Evolutionary conservation across 345 rosid species (phyloP).

Genomic region (Salix viminalis): DNA sequence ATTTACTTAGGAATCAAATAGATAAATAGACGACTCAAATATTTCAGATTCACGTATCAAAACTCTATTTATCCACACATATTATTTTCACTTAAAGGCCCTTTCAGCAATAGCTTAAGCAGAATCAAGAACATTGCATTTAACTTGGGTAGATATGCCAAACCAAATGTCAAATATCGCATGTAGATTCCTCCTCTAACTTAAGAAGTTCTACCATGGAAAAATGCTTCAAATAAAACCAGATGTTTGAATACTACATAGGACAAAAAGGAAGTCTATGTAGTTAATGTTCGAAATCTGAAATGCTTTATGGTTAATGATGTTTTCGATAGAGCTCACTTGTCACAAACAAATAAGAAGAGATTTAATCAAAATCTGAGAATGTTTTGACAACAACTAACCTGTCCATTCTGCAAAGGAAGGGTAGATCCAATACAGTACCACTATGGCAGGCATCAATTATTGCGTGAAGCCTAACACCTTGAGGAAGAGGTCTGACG

Average conservation of each 20-base stretch:
- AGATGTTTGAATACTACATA: not conserved
- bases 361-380: not conserved
- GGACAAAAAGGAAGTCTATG: no score
- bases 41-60: no score
- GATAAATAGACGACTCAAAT: not conserved
- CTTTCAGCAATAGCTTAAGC: no score
- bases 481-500: slow-evolving; percentile 69
- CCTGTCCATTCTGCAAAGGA: slow-evolving; percentile 83
- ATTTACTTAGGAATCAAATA: not conserved
- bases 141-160: not conserved
- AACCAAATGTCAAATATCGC: not conserved
- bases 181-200: not conserved
- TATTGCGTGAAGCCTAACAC: slow-evolving; percentile 74
- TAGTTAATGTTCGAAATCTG: no score
- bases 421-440: slow-evolving; percentile 76
- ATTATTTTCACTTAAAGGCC: no score
- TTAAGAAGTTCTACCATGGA: not conserved
- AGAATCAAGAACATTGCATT: not conserved
- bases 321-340: not conserved
- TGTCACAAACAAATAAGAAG: not conserved
- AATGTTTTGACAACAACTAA: slow-evolving; percentile 10
- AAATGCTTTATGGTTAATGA: not conserved
- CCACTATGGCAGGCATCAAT: slow-evolving; percentile 91
- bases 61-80: no score
- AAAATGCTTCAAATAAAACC: not conserved